phyloP scores from a whole-genome alignment of 1,284 basidiomycete species.

The Tilletia caries region DNA sequence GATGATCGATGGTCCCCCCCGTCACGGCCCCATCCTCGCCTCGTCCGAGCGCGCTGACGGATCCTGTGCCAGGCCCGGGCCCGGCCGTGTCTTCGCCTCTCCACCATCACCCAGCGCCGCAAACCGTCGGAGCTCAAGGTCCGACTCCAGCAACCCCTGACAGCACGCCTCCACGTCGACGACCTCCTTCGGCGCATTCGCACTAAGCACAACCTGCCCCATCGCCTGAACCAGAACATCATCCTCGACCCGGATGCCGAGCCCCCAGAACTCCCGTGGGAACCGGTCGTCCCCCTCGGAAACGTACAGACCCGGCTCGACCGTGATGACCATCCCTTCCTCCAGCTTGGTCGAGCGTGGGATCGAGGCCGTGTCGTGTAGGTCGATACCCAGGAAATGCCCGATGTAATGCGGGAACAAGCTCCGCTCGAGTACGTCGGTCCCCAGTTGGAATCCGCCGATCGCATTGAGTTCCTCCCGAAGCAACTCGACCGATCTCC shows the following conservation, averaged over 20 bases:
- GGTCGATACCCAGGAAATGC: conserved; percentile 75
- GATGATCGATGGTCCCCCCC: too few relatives aligned
- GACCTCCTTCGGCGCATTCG: conserved; percentile 46
- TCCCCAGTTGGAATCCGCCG: conserved; percentile 66
- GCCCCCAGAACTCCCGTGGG: conserved; percentile 43
- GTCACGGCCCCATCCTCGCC: too few relatives aligned
- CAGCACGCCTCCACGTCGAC: conserved; percentile 49
- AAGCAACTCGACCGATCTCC: conserved; percentile 69
- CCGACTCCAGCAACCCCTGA: conserved; percentile 11
- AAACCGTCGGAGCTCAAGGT: not conserved
- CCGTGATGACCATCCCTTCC: conserved; percentile 43
- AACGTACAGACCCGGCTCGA: conserved; percentile 50
- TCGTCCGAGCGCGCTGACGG: not conserved
- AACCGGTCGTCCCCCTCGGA: conserved; percentile 30
- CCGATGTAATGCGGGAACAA: conserved; percentile 83
- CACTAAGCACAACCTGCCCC: conserved; percentile 36
- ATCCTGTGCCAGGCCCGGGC: not conserved
- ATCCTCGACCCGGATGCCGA: conserved; percentile 51
- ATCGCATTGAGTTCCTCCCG: conserved; percentile 73
- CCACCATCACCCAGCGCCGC: too few relatives aligned
- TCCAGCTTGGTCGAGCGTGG: conserved; percentile 37
- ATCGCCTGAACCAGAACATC: conserved; percentile 42
- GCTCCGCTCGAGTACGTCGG: conserved; percentile 67
- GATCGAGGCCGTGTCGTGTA: conserved; percentile 48
- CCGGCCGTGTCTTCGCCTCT: not conserved